Evolutionary conservation across 2,329 filamentous ascomycete species (phyloP).

Genomic region (Neofusicoccum kwambonambiense): DNA sequence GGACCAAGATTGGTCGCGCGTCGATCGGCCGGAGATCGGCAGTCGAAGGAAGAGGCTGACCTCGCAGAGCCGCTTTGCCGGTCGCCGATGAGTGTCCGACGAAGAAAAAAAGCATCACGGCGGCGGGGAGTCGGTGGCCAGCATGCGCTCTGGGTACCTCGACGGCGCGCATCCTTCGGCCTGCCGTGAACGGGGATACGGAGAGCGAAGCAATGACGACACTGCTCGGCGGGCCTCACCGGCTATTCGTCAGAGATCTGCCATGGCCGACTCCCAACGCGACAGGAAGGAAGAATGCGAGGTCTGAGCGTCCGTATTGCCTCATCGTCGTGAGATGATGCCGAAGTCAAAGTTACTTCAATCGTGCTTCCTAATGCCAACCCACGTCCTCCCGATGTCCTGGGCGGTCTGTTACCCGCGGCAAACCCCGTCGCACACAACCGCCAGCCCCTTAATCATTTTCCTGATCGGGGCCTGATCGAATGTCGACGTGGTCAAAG

Average conservation of each 20-base stretch:
- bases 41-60: not conserved
- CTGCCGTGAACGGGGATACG: not conserved
- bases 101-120: not conserved
- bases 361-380: too few relatives aligned
- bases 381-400: not conserved
- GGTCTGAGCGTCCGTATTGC: conserved; percentile 1
- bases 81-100: not conserved
- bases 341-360: not conserved
- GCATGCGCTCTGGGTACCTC: not conserved
- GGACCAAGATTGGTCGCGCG: not conserved
- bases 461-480: not conserved
- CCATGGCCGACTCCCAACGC: not conserved
- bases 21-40: not conserved
- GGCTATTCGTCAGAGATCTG: not conserved
- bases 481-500: not conserved
- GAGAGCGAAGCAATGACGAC: not conserved
- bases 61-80: not conserved
- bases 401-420: not conserved
- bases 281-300: not conserved
- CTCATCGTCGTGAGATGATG: not conserved
- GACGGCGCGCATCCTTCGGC: not conserved
- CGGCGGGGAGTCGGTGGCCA: not conserved
- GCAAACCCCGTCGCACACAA: not conserved
- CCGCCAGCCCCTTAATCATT: not conserved
- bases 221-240: not conserved